Percentiles rank a stretch among this genome's conserved stretches.
phyloP scores from a whole-genome alignment of 2,329 filamentous ascomycete species.

The Pestalotiopsis fici region DNA sequence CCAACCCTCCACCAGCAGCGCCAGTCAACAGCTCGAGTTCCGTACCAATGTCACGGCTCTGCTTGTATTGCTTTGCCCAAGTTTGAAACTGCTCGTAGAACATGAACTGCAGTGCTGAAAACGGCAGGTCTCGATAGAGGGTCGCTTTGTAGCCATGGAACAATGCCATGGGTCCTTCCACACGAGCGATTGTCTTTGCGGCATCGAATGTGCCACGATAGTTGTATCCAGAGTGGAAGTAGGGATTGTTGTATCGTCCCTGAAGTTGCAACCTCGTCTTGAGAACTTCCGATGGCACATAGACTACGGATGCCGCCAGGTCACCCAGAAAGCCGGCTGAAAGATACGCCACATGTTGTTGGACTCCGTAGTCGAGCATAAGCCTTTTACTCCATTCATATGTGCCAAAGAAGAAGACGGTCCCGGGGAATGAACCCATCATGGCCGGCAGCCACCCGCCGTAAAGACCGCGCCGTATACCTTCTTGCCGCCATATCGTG shows the following conservation, averaged over 20 bases:
- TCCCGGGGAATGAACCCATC: slow-evolving; percentile 89
- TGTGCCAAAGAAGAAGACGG: slow-evolving; percentile 91
- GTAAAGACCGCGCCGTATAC: slow-evolving; percentile 82
- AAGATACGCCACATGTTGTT: slow-evolving; percentile 83
- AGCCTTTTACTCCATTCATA: slow-evolving; percentile 94
- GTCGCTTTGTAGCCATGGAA: slow-evolving; percentile 99
- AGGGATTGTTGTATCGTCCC: slow-evolving; percentile 92
- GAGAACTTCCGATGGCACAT: slow-evolving; percentile 95
- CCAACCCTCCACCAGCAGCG: slow-evolving; percentile 85
- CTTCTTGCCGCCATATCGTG: slow-evolving; percentile 92
- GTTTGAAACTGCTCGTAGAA: slow-evolving; percentile 95
- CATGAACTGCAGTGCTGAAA: slow-evolving; percentile 94
- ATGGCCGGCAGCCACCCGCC: slow-evolving; percentile 92
- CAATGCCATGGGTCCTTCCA: slow-evolving; percentile 81
- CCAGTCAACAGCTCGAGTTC: slow-evolving; percentile 86
- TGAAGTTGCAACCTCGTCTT: slow-evolving; percentile 97
- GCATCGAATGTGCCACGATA: slow-evolving; percentile 87
- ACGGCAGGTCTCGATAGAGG: slow-evolving; percentile 89
- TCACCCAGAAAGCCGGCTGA: slow-evolving; percentile 93
- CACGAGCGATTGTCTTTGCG: slow-evolving; percentile 77
- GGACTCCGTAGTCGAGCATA: slow-evolving; percentile 82
- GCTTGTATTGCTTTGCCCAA: slow-evolving; percentile 77
- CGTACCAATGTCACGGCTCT: slow-evolving; percentile 81
- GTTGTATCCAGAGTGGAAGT: slow-evolving; percentile 93
- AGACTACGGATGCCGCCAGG: slow-evolving; percentile 86